Percentiles rank a stretch among this genome's conserved stretches.
Evolutionary conservation across 1,284 basidiomycete genomes (phyloP).

Genomic region (Uromyces viciae-fabae): DNA sequence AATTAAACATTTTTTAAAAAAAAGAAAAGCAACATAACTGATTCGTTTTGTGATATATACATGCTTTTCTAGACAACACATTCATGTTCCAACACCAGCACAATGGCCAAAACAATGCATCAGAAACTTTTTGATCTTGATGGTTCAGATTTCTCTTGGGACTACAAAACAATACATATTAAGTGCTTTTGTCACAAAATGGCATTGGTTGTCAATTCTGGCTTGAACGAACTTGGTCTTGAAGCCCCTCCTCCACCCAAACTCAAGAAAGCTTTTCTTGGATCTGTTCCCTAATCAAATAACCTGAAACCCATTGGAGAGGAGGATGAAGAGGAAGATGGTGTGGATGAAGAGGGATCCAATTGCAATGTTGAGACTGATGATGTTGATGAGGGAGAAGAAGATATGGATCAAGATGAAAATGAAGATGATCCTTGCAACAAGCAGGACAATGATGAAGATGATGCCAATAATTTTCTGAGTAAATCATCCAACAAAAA

Average conservation of each 20-base stretch:
- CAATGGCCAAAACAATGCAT: slow-evolving; percentile 11
- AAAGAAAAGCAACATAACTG: too few species aligned
- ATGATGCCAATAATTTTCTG: not conserved
- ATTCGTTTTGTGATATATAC: too few species aligned
- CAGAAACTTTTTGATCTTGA: not conserved
- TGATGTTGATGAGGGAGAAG: not conserved
- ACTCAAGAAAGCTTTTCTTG: not conserved
- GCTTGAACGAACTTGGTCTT: not conserved
- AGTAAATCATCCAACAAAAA: not conserved
- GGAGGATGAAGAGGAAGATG: not conserved
- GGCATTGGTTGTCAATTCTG: slow-evolving; percentile 9
- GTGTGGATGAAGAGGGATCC: too few species aligned
- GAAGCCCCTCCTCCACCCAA: not conserved
- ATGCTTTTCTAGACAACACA: slow-evolving; percentile 11
- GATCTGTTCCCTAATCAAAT: not conserved
- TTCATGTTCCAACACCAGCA: not conserved
- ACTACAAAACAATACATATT: not conserved
- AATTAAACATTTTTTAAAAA: not conserved
- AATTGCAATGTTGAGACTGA: too few species aligned
- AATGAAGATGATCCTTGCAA: not conserved
- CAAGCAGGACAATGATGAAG: too few species aligned
- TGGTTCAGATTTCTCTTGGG: not conserved
- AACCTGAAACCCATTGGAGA: not conserved
- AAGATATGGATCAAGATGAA: not conserved
- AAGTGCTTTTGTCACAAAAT: slow-evolving; percentile 3